These are phyloP conservation scores for Davidsoniella virescens DNA, from an alignment of 2,329 filamentous ascomycete genomes.

Conservation along the genomic window DNA sequence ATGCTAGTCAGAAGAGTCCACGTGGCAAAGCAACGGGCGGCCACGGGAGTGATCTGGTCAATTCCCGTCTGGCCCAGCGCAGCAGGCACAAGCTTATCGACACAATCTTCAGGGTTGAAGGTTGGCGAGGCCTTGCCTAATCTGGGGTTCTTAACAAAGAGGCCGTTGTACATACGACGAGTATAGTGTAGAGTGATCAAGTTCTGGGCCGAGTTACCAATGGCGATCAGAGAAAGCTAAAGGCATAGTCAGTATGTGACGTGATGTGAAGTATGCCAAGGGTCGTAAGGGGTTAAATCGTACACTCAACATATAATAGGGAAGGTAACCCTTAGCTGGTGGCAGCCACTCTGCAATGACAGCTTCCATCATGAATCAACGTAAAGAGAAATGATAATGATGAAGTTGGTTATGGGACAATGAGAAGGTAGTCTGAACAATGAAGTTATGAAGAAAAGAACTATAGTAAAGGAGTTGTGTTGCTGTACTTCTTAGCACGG, in stretches of 20 bases:
- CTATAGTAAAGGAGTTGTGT: too few species aligned
- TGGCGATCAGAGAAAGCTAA: slow-evolving; percentile 66
- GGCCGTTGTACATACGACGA: slow-evolving; percentile 67
- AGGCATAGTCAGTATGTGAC: not conserved
- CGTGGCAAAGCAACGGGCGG: slow-evolving; percentile 67
- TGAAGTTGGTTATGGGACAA: not conserved
- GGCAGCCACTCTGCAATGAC: slow-evolving; percentile 26
- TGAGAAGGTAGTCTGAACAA: too few species aligned
- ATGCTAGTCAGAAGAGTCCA: slow-evolving; percentile 71
- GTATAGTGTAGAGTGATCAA: slow-evolving; percentile 69
- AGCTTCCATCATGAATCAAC: slow-evolving; percentile 25
- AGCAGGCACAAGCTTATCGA: slow-evolving; percentile 33
- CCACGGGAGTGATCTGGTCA: slow-evolving; percentile 57
- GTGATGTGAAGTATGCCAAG: not conserved
- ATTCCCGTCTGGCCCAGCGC: slow-evolving; percentile 27
- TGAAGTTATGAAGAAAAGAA: too few species aligned
- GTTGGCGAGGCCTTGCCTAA: slow-evolving; percentile 25
- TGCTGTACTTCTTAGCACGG: too few species aligned
- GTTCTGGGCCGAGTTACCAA: slow-evolving; percentile 73
- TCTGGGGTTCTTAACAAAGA: slow-evolving; percentile 35
- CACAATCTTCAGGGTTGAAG: slow-evolving; percentile 35
- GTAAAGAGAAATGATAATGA: not conserved
- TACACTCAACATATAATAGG: slow-evolving; percentile 43
- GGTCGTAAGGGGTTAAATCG: slow-evolving; percentile 15
- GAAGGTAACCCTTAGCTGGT: slow-evolving; percentile 35